These are phyloP conservation scores for Cafeteria roenbergensis DNA, from an alignment of 108 stramenopile species.

Conservation along the genomic window DNA sequence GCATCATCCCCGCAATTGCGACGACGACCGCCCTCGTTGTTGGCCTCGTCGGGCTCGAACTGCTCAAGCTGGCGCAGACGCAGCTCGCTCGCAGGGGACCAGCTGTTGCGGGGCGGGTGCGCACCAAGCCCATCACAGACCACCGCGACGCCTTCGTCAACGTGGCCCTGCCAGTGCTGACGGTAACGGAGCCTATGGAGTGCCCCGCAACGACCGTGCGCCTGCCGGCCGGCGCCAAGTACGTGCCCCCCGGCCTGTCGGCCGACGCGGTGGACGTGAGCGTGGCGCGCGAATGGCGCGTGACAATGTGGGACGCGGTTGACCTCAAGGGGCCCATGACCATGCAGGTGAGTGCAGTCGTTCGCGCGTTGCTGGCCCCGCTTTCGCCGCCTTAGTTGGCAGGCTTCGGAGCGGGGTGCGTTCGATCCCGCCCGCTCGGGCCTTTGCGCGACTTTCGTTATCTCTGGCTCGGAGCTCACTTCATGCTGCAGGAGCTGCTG, in stretches of 20 bases:
- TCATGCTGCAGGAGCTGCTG: neutral
- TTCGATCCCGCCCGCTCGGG: too few species aligned
- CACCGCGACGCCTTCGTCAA: neutral
- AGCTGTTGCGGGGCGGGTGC: too few species aligned
- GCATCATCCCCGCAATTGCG: slow-evolving; percentile 25
- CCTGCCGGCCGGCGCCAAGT: neutral
- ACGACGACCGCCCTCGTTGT: slow-evolving; percentile 27
- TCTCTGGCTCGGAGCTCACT: neutral
- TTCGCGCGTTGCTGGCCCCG: too few species aligned
- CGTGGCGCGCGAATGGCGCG: too few species aligned
- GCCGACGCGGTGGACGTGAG: too few species aligned
- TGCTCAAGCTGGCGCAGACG: slow-evolving; percentile 25
- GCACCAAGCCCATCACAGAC: neutral
- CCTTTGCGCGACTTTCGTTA: too few species aligned
- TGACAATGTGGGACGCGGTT: too few species aligned
- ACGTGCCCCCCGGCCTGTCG: neutral
- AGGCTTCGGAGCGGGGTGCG: too few species aligned
- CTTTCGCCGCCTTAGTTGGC: too few species aligned
- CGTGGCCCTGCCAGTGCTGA: neutral
- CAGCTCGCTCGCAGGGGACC: too few species aligned
- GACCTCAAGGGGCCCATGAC: too few species aligned
- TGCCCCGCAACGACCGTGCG: neutral
- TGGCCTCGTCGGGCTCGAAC: slow-evolving; percentile 23
- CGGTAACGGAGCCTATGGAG: neutral
- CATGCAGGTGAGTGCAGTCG: too few species aligned